Percentiles rank a stretch among this genome's conserved stretches.
phyloP scores from a whole-genome alignment of 2,329 filamentous ascomycete species.

The Fusarium ambrosium region DNA sequence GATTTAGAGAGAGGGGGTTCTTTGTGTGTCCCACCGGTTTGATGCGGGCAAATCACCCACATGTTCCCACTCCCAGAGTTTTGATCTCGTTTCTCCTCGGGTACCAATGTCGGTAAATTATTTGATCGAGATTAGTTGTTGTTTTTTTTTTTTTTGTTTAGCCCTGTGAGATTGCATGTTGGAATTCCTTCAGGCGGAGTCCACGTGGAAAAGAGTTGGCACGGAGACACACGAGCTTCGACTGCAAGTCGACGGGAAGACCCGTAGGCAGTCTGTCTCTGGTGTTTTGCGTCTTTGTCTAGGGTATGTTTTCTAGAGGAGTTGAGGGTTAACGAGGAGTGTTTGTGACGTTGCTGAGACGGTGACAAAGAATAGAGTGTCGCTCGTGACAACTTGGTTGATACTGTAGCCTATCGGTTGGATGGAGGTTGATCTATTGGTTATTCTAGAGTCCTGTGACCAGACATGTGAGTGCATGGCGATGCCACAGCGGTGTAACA shows the following conservation, averaged over 20 bases:
- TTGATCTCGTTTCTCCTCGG: neutral
- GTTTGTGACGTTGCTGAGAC: neutral
- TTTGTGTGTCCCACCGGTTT: constrained; percentile 2
- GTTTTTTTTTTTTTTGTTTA: neutral
- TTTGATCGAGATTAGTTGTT: neutral
- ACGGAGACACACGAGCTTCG: neutral
- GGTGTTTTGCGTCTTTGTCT: neutral
- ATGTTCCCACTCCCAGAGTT: neutral
- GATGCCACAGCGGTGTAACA: neutral
- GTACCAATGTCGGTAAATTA: neutral
- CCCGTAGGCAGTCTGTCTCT: neutral
- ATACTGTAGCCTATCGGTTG: neutral
- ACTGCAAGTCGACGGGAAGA: neutral
- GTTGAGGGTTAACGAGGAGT: neutral
- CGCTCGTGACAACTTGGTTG: neutral
- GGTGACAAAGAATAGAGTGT: neutral
- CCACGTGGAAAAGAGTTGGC: neutral
- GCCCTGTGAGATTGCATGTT: neutral
- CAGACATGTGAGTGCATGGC: neutral
- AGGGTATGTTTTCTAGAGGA: neutral
- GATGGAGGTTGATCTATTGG: neutral
- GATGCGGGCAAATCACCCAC: neutral
- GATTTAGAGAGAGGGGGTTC: neutral
- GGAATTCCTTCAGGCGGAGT: neutral
- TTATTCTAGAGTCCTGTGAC: neutral